Percentiles rank a stretch among this genome's conserved stretches.
These are phyloP conservation scores for Staphylotrichum longicolle DNA, from an alignment of 495 filamentous ascomycete species.

Conservation along the genomic window DNA sequence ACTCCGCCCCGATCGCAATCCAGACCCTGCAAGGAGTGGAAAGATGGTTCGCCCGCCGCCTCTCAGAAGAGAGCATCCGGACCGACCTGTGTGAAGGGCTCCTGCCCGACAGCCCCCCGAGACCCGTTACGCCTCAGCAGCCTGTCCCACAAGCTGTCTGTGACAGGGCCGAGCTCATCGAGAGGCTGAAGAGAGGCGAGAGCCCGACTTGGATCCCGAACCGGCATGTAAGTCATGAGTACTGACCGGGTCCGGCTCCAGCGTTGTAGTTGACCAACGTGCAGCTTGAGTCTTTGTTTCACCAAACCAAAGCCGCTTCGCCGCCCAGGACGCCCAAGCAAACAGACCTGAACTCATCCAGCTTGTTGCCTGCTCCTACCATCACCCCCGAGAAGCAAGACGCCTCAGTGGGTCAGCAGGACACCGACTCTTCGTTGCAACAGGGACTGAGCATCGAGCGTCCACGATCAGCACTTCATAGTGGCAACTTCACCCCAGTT, in stretches of 20 bases:
- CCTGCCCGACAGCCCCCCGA: constrained; percentile 41
- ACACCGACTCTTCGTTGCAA: constrained; percentile 31
- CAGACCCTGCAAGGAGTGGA: constrained; percentile 16
- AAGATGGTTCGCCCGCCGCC: constrained; percentile 31
- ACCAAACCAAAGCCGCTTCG: constrained; percentile 28
- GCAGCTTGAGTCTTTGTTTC: constrained; percentile 43
- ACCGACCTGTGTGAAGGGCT: constrained; percentile 59
- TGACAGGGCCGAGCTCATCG: constrained; percentile 76
- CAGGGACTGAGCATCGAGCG: constrained; percentile 68
- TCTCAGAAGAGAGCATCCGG: constrained; percentile 53
- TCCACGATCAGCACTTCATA: constrained; percentile 83
- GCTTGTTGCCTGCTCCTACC: constrained; percentile 39
- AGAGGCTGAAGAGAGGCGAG: constrained; percentile 77
- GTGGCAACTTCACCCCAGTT: constrained; percentile 78
- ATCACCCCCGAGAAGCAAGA: constrained; percentile 45
- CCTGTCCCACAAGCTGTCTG: constrained; percentile 34
- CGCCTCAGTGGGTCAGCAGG: constrained; percentile 16
- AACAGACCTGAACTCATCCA: constrained; percentile 34
- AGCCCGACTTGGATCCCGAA: constrained; percentile 71
- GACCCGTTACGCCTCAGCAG: constrained; percentile 34
- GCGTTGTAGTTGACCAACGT: constrained; percentile 5
- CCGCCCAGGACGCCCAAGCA: constrained; percentile 41
- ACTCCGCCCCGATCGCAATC: constrained; percentile 20
- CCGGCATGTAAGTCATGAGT: constrained; percentile 55
- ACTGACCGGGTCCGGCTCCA: not conserved